phyloP scores from a whole-genome alignment of 192 early-diverging fungal genomes.

The Diversispora eburnea region DNA sequence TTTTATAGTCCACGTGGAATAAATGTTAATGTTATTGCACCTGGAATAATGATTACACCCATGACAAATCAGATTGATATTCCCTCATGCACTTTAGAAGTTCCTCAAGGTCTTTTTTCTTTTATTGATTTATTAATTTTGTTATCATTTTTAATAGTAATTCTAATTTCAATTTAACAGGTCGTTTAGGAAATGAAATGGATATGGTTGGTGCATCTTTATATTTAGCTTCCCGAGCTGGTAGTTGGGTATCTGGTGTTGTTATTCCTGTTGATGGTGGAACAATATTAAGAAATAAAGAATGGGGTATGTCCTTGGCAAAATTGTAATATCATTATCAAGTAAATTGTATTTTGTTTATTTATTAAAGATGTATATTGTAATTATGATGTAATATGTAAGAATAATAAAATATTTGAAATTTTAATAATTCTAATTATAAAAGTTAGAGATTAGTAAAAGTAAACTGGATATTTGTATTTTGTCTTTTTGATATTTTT shows the following conservation, averaged over 20 bases:
- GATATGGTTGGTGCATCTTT: constrained; percentile 10
- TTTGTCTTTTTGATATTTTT: too few species aligned
- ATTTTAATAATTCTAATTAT: too few species aligned
- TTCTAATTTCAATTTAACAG: neutral
- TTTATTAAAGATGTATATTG: too few species aligned
- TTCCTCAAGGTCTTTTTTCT: neutral
- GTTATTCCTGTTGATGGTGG: constrained; percentile 6
- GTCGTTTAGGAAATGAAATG: constrained; percentile 8
- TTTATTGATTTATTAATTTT: neutral
- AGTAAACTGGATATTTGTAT: too few species aligned
- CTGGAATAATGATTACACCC: constrained; percentile 58
- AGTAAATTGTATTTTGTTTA: too few species aligned
- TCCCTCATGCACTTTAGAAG: neutral
- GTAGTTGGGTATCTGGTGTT: neutral
- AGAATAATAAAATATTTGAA: too few species aligned
- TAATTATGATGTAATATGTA: too few species aligned
- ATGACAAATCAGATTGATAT: neutral
- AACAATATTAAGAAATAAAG: neutral
- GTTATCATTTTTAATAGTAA: neutral
- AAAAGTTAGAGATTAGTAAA: too few species aligned
- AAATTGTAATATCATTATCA: too few species aligned
- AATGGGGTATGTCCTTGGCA: too few species aligned
- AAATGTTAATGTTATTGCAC: constrained; percentile 66
- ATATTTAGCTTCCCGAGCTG: constrained; percentile 12
- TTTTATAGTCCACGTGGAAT: constrained; percentile 47